Evolutionary conservation across 2,329 filamentous ascomycete genomes (phyloP), one percentile per base, ranked within the genome.

Genomic region (Scedosporium apiospermum): DNA sequence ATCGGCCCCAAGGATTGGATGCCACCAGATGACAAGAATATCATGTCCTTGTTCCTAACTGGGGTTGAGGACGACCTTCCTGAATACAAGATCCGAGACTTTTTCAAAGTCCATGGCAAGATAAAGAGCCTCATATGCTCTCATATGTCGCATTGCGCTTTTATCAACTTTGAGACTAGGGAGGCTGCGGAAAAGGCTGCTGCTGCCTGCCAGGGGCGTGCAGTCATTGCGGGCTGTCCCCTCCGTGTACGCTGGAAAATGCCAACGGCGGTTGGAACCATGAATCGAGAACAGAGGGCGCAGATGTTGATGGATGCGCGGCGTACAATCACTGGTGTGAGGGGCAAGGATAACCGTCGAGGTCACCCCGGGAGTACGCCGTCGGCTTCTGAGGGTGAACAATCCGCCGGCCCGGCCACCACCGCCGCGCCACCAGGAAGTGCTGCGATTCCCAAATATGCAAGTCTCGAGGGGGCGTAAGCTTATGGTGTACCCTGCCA

Each of bases 51-150:
- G 0, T 99, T 99, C 71, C 83, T 98, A 34, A 97, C 93, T 0
- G 96, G 95, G 7, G 87, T 99, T 2, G 95, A 99, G 74, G 95
- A 99, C 71, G 95, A 99, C 70, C 80, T 99, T 6, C 93, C 93
- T 2, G 95, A 99, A 74, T 88, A 93, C 75, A 92, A 93, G 69
- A 81, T 99, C 27, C 89, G 95, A 58, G 88, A 91, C 2, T 95
- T 96, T 74, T 99, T 99, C 78, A 86, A 91, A 65, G 84, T 85
- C 18, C 92, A 93, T 69, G 95, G 95, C 66, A 91, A 93, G 71
- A 88, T 99, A 64, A 90, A 95, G 69, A 97, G 92, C 27, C 78
- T 99, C 16, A 88, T 99, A 44, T 98, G 95, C 75, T 97, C 93
- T 6, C 95, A 99, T 77, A 92, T 96, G 78, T 93, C 93, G 16